A percentile compares a stretch with the other conserved stretches of the same genome.
Evolutionary conservation across 768 basidiomycete species (phyloP).

Genomic region (Sporobolomyces roseus): DNA sequence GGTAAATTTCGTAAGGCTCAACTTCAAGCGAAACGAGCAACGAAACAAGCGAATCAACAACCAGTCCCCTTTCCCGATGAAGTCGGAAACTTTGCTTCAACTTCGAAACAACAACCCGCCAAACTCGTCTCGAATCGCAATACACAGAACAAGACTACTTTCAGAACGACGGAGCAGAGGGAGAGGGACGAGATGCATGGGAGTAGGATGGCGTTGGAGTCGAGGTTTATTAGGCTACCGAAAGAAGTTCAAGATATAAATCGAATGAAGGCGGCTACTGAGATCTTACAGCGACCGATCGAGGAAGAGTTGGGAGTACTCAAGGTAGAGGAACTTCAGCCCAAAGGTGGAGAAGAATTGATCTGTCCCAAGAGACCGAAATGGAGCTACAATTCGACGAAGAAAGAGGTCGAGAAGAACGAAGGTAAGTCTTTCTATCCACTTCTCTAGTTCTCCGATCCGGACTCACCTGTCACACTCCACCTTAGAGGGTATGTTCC

Average conservation of each 20-base stretch:
- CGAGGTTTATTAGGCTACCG: conserved; percentile 39
- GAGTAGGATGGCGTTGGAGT: conserved; percentile 37
- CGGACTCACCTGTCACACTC: background rate
- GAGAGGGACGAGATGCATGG: conserved; percentile 26
- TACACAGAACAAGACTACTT: background rate
- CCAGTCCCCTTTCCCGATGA: conserved; percentile 31
- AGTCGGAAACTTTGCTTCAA: conserved; percentile 3
- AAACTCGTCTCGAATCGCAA: background rate
- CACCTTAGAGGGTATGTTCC: conserved; percentile 63
- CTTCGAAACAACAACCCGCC: background rate
- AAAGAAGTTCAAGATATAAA: conserved; percentile 40
- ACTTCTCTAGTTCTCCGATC: background rate
- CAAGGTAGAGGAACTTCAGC: conserved; percentile 40
- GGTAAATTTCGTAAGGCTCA: conserved; percentile 68
- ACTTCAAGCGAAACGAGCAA: conserved; percentile 71
- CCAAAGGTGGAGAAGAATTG: conserved; percentile 45
- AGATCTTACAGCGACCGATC: conserved; percentile 45
- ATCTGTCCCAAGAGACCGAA: conserved; percentile 69
- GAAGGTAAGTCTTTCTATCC: conserved; percentile 52
- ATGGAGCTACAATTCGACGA: conserved; percentile 81
- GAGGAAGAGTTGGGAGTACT: conserved; percentile 33
- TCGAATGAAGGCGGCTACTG: conserved; percentile 17
- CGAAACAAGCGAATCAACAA: conserved; percentile 68
- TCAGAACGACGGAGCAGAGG: conserved; percentile 24
- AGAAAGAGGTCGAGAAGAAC: conserved; percentile 82